Evolutionary conservation across 257 asterid species (phyloP).

Genomic region (Przewalskia tangutica): DNA sequence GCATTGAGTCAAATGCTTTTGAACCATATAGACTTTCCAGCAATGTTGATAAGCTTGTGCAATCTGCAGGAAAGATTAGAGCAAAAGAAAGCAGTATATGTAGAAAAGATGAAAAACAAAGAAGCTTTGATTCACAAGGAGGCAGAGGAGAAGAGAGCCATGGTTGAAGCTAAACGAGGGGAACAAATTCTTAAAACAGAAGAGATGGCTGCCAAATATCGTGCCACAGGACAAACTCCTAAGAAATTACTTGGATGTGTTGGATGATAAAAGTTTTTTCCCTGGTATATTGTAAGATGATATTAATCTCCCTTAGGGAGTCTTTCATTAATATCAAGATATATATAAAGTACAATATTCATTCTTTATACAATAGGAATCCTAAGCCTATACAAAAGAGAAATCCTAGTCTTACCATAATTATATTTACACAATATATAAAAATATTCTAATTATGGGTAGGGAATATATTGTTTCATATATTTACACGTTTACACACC

Average conservation of each 20-base stretch:
- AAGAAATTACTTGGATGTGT: conserved; percentile 48
- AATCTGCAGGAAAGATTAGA: conserved; percentile 48
- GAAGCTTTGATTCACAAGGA: conserved; percentile 53
- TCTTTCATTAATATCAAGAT: too few species aligned
- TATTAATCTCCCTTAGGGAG: too few species aligned
- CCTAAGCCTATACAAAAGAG: too few species aligned
- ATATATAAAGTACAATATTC: too few species aligned
- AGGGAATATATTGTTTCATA: too few species aligned
- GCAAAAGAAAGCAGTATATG: conserved; percentile 65
- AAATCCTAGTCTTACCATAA: too few species aligned
- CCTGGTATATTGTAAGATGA: too few species aligned
- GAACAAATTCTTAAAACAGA: conserved; percentile 56
- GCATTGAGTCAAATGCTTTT: neutral
- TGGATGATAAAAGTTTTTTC: conserved; percentile 21
- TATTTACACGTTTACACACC: too few species aligned
- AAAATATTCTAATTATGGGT: too few species aligned
- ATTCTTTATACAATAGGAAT: too few species aligned
- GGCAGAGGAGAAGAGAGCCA: conserved; percentile 71
- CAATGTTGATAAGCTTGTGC: neutral
- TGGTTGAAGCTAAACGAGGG: conserved; percentile 41
- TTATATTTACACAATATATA: too few species aligned
- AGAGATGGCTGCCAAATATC: conserved; percentile 61
- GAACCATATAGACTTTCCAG: neutral
- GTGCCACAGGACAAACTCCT: conserved; percentile 54
- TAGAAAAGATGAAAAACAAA: conserved; percentile 54